These are phyloP conservation scores for Clitopilus passeckerianus DNA, from an alignment of 768 basidiomycete genomes.

Conservation along the genomic window DNA sequence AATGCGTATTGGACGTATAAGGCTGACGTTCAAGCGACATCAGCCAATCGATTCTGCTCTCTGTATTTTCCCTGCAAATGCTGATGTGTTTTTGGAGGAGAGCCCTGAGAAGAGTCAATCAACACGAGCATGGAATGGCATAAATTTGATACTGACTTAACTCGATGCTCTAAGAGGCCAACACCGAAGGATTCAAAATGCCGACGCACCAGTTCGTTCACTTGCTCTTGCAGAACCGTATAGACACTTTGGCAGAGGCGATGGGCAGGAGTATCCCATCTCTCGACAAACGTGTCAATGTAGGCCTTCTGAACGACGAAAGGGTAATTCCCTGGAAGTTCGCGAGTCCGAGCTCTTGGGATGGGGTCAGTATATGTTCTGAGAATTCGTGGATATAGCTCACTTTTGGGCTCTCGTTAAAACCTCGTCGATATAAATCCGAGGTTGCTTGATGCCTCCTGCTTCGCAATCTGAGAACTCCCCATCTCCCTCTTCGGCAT, in stretches of 20 bases:
- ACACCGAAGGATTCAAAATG: slow-evolving; percentile 53
- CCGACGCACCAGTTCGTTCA: slow-evolving; percentile 33
- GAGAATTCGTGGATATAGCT: slow-evolving; percentile 10
- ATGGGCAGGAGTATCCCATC: slow-evolving; percentile 47
- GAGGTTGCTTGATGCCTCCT: not conserved
- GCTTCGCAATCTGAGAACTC: slow-evolving; percentile 4
- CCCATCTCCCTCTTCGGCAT: slow-evolving; percentile 30
- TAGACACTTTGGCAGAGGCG: slow-evolving; percentile 37
- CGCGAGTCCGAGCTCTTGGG: slow-evolving; percentile 61
- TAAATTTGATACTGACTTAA: slow-evolving; percentile 26
- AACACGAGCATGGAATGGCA: not conserved
- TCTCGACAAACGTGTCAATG: slow-evolving; percentile 35
- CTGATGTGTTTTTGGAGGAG: slow-evolving; percentile 49
- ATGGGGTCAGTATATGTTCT: not conserved
- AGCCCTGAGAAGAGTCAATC: slow-evolving; percentile 24
- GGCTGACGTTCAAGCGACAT: slow-evolving; percentile 39
- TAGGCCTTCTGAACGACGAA: slow-evolving; percentile 53
- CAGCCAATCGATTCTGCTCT: slow-evolving; percentile 39
- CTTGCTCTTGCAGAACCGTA: slow-evolving; percentile 27
- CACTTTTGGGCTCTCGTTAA: slow-evolving; percentile 40
- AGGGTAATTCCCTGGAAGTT: slow-evolving; percentile 64
- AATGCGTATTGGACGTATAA: slow-evolving; percentile 43
- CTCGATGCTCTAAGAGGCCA: slow-evolving; percentile 44
- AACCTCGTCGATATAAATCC: slow-evolving; percentile 52
- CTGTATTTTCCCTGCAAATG: slow-evolving; percentile 30